These are phyloP conservation scores for Claviceps sp. DNA, from an alignment of 2,329 filamentous ascomycete genomes.

Conservation along the genomic window DNA sequence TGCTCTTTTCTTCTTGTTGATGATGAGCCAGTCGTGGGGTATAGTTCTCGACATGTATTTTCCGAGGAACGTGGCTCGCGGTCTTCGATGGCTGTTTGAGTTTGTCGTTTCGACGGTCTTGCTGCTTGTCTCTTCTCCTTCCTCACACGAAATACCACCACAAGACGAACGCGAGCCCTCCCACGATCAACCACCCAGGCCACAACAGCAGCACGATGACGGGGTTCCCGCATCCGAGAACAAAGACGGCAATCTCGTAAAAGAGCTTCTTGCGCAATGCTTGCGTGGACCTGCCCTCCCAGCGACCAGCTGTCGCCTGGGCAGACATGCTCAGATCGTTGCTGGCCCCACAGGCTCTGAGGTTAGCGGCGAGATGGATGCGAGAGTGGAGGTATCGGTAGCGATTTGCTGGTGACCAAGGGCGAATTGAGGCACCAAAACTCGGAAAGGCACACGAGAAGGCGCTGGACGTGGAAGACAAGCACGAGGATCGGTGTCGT, in stretches of 20 bases:
- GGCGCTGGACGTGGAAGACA: neutral
- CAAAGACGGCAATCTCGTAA: conserved; percentile 36
- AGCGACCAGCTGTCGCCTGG: conserved; percentile 16
- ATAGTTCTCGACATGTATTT: neutral
- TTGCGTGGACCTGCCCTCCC: conserved; percentile 24
- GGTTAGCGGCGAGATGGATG: too few relatives aligned
- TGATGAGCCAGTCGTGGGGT: neutral
- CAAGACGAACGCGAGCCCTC: conserved; percentile 18
- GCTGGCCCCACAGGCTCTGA: neutral
- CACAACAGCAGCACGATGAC: conserved; percentile 40
- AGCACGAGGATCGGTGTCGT: neutral
- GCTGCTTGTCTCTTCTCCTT: neutral
- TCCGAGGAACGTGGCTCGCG: neutral
- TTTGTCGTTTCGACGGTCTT: too few relatives aligned
- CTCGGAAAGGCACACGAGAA: conserved; percentile 13
- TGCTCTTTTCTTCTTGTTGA: neutral
- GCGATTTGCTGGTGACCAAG: too few relatives aligned
- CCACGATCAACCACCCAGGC: conserved; percentile 42
- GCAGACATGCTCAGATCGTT: conserved; percentile 16
- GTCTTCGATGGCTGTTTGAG: neutral
- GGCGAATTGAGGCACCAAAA: too few relatives aligned
- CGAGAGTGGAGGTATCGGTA: too few relatives aligned
- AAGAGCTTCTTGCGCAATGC: conserved; percentile 32
- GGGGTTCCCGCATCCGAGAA: conserved; percentile 36
- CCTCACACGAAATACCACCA: conserved; percentile 21